Evolutionary conservation across 441 rosid genomes (phyloP).

Genomic region (Geranium incanum): DNA sequence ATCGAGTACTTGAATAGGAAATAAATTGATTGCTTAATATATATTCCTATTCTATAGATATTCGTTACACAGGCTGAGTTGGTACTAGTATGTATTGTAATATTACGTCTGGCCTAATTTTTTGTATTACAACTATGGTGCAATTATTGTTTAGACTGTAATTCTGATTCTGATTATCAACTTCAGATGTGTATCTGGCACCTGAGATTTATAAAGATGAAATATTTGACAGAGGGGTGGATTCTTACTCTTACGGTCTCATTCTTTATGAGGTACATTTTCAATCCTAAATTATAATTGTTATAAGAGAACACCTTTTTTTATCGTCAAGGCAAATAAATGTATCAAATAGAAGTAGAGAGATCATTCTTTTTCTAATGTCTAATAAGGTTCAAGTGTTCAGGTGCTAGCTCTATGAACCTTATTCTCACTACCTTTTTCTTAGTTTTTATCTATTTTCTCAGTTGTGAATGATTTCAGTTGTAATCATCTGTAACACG

Average conservation of each 20-base stretch:
- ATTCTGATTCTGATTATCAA: constrained; percentile 19
- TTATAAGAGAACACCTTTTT: too few species aligned
- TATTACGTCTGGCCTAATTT: too few species aligned
- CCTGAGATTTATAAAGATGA: constrained; percentile 74
- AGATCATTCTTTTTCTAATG: not conserved
- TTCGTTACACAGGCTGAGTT: too few species aligned
- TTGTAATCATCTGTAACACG: too few species aligned
- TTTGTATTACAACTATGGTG: not conserved
- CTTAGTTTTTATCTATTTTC: not conserved
- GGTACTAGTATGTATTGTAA: too few species aligned
- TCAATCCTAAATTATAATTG: too few species aligned
- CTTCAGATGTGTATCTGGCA: constrained; percentile 64
- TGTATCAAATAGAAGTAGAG: too few species aligned
- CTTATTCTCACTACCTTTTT: not conserved
- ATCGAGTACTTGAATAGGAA: too few species aligned
- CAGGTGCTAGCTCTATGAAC: not conserved
- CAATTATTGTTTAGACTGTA: not conserved
- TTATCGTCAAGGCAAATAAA: too few species aligned
- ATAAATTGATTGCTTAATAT: too few species aligned
- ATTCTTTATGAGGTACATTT: constrained; percentile 24
- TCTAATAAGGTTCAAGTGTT: not conserved
- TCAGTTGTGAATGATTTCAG: not conserved
- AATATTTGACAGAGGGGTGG: constrained; percentile 69
- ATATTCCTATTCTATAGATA: too few species aligned
- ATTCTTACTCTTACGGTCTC: constrained; percentile 73